Percentiles rank a stretch among this genome's conserved stretches.
These are phyloP conservation scores for Schwanniomyces occidentalis DNA, from an alignment of 805 yeast genomes.

Conservation along the genomic window DNA sequence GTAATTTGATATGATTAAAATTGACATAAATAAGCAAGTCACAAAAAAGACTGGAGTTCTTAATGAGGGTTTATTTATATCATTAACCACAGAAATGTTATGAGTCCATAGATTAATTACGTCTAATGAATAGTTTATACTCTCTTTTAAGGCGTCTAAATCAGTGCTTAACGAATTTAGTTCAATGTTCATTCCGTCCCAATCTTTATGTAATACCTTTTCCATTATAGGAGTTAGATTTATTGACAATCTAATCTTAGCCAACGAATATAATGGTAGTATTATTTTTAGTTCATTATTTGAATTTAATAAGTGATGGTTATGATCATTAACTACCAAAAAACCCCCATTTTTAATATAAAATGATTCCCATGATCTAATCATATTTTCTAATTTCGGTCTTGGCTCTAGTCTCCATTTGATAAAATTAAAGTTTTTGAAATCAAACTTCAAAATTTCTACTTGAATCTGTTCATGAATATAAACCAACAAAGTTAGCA, in stretches of 20 bases:
- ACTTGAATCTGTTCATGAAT: constrained; percentile 65
- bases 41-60: constrained; percentile 77
- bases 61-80: constrained; percentile 65
- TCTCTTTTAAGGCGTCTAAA: constrained; percentile 65
- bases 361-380: constrained; percentile 68
- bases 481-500: constrained; percentile 59
- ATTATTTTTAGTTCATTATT: constrained; percentile 62
- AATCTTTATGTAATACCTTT: constrained; percentile 63
- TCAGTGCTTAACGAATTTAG: constrained; percentile 50
- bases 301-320: constrained; percentile 47
- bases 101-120: constrained; percentile 71
- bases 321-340: constrained; percentile 52
- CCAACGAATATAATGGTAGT: constrained; percentile 64
- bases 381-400: constrained; percentile 56
- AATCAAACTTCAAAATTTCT: constrained; percentile 40
- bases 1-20: constrained; percentile 63
- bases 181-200: constrained; percentile 62
- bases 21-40: constrained; percentile 65
- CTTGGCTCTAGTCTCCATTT: constrained; percentile 66
- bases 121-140: constrained; percentile 56
- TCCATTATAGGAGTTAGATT: constrained; percentile 61
- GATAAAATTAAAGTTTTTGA: constrained; percentile 47
- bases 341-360: constrained; percentile 66
- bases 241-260: constrained; percentile 65
- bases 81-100: constrained; percentile 62